phyloP scores from a whole-genome alignment of 495 filamentous ascomycete genomes.

The Podospora conica region DNA sequence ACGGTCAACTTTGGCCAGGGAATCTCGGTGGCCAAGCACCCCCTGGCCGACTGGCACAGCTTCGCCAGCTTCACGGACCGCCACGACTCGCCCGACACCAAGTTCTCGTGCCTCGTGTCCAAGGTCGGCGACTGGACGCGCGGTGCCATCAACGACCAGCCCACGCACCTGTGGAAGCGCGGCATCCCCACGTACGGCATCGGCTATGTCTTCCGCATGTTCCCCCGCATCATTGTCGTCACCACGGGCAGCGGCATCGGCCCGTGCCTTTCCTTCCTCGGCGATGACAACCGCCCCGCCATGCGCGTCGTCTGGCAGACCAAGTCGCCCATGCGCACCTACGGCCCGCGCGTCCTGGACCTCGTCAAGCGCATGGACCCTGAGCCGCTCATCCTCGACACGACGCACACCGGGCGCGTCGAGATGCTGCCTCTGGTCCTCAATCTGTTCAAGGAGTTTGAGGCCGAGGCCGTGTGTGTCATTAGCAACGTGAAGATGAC shows the following conservation, averaged over 20 bases:
- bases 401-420: constrained; percentile 29
- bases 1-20: constrained; percentile 46
- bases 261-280: constrained; percentile 44
- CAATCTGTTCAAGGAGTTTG: constrained; percentile 48
- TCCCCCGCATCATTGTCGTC: constrained; percentile 55
- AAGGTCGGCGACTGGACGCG: constrained; percentile 68
- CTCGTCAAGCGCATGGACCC: constrained; percentile 33
- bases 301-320: constrained; percentile 44
- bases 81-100: constrained; percentile 26
- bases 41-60: constrained; percentile 69
- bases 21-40: constrained; percentile 46
- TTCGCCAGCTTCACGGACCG: constrained; percentile 67
- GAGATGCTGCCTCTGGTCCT: constrained; percentile 49
- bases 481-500: constrained; percentile 67
- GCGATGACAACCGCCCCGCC: constrained; percentile 21
- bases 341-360: constrained; percentile 38
- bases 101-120: constrained; percentile 57
- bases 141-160: constrained; percentile 46
- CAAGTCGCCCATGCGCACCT: constrained; percentile 37
- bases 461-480: constrained; percentile 64
- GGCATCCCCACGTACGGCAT: constrained; percentile 53
- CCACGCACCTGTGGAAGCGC: constrained; percentile 46
- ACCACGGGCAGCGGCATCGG: constrained; percentile 70
- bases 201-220: constrained; percentile 57
- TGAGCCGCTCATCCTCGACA: constrained; percentile 41